phyloP scores from a whole-genome alignment of 805 yeast genomes.

The Candida andamanensis region DNA sequence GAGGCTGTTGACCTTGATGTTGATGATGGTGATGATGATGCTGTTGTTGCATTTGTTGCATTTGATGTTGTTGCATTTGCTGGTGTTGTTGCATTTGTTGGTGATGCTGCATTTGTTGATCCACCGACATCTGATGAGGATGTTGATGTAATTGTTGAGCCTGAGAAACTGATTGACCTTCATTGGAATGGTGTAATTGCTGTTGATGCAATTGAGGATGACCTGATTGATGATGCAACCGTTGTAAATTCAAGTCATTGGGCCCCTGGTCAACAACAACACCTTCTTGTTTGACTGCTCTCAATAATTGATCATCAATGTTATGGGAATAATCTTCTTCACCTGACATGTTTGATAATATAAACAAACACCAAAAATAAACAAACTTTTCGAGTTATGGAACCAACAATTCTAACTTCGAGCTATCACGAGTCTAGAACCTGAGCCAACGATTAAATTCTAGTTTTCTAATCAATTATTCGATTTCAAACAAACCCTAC shows the following conservation, averaged over 20 bases:
- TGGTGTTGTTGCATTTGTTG: conserved; percentile 4
- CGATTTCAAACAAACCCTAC: too few species aligned
- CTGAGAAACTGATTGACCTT: conserved; percentile 7
- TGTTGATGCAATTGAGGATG: conserved; percentile 7
- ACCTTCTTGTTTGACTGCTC: conserved; percentile 33
- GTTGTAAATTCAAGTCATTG: conserved; percentile 1
- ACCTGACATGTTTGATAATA: conserved; percentile 3
- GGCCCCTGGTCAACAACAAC: conserved; percentile 11
- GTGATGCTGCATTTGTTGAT: conserved; percentile 8
- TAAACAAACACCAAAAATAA: background rate
- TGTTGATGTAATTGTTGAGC: conserved; percentile 5
- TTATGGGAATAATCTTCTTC: conserved; percentile 24
- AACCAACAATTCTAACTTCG: too few species aligned
- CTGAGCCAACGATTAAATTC: too few species aligned
- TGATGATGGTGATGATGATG: conserved; percentile 5
- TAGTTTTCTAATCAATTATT: too few species aligned
- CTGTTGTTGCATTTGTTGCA: conserved; percentile 6
- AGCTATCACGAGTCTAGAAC: too few species aligned
- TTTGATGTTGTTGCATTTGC: conserved; percentile 4
- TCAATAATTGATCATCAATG: conserved; percentile 40
- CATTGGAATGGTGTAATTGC: conserved; percentile 6
- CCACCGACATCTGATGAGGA: conserved; percentile 3
- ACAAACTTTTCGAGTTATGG: background rate
- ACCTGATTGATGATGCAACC: conserved; percentile 5
- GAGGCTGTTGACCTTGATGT: too few species aligned